Percentiles rank a stretch among this genome's conserved stretches.
These are phyloP conservation scores for Yamadazyma akitaensis DNA, from an alignment of 805 yeast genomes.

Conservation along the genomic window DNA sequence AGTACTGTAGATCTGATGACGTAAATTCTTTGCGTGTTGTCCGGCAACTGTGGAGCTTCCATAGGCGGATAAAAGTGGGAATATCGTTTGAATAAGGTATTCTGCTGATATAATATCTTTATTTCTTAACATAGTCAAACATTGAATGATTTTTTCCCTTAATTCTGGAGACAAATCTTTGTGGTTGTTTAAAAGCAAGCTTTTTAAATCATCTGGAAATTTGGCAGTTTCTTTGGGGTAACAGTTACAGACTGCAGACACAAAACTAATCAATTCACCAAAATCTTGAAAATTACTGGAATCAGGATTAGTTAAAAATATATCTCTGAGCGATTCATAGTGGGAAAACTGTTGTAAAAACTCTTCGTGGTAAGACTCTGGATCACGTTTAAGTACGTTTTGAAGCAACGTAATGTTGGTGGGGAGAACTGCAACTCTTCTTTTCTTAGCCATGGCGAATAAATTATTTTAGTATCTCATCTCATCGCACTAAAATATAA, in stretches of 20 bases:
- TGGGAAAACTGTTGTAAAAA: conserved; percentile 90
- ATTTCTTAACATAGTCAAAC: conserved; percentile 86
- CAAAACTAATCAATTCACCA: conserved; percentile 82
- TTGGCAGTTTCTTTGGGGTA: conserved; percentile 83
- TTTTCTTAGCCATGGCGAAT: conserved; percentile 68
- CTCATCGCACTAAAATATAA: conserved; percentile 5
- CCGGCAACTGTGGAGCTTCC: conserved; percentile 38
- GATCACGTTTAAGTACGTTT: conserved; percentile 90
- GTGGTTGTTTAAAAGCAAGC: conserved; percentile 69
- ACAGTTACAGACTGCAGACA: conserved; percentile 86
- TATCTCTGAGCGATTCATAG: conserved; percentile 86
- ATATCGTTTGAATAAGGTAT: conserved; percentile 75
- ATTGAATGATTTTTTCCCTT: conserved; percentile 87
- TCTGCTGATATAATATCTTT: conserved; percentile 79
- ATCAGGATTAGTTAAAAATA: conserved; percentile 68
- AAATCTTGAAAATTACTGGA: conserved; percentile 57
- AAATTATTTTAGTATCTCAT: conserved; percentile 5
- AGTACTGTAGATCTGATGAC: conserved; percentile 79
- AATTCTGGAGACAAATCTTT: conserved; percentile 78
- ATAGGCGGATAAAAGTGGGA: conserved; percentile 78
- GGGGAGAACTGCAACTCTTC: conserved; percentile 91
- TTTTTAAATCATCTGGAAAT: conserved; percentile 79
- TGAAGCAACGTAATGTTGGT: conserved; percentile 88
- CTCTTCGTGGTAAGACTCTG: conserved; percentile 91
- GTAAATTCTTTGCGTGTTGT: conserved; percentile 73